These are phyloP conservation scores for Pancytospora philotis DNA, from an alignment of 371 early-diverging fungal genomes.

Conservation along the genomic window DNA sequence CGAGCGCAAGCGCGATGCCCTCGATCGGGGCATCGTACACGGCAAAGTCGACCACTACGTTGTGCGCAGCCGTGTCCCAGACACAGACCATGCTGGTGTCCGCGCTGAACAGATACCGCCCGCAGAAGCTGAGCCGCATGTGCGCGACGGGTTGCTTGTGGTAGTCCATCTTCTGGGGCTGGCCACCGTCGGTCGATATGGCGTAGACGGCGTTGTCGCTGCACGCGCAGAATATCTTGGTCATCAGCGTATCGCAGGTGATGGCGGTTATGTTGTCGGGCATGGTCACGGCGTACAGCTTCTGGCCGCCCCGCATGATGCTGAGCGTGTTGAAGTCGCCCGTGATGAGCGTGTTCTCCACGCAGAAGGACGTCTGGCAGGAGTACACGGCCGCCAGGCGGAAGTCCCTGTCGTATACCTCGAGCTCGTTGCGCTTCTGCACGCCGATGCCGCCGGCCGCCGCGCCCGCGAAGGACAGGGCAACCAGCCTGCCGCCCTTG, in stretches of 20 bases:
- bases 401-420: background rate
- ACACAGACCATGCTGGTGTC: constrained; percentile 12
- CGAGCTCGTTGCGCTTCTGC: background rate
- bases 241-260: constrained; percentile 19
- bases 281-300: constrained; percentile 18
- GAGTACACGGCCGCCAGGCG: background rate
- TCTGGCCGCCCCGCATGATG: background rate
- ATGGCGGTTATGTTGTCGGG: constrained; percentile 31
- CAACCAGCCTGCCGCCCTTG: background rate
- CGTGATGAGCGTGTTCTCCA: background rate
- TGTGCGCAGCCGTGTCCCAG: too few species aligned
- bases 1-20: too few species aligned
- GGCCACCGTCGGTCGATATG: background rate
- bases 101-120: constrained; percentile 21
- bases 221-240: constrained; percentile 25
- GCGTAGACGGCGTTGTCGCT: constrained; percentile 15
- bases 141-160: constrained; percentile 10
- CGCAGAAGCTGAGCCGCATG: constrained; percentile 24
- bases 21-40: too few species aligned
- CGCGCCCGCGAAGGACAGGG: background rate
- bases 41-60: too few species aligned
- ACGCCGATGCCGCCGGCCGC: constrained; percentile 1
- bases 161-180: constrained; percentile 11
- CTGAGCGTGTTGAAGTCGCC: background rate
- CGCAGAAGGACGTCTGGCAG: background rate